Conservation (phyloP, 2,329 filamentous ascomycete genomes). For the Pyricularia pennisetigena region DNA sequence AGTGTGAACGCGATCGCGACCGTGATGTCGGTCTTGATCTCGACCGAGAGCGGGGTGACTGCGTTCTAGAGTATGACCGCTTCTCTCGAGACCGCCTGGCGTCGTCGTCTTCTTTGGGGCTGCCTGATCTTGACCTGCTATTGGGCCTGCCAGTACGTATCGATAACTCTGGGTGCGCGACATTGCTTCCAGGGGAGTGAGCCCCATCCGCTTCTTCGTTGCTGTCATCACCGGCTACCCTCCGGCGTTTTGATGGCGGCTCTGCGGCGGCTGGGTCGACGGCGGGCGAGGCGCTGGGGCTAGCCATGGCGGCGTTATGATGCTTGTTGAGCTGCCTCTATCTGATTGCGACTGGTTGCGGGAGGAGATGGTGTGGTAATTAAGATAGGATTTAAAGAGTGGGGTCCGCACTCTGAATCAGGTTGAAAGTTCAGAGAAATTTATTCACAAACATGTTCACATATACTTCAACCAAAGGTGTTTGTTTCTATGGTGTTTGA, state of each 20-base stretch:
- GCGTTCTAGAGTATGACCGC: background rate
- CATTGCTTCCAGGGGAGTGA: background rate
- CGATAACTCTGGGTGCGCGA: background rate
- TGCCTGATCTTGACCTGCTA: background rate
- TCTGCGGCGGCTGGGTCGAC: background rate
- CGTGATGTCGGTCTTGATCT: constrained; percentile 14
- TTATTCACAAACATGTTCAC: background rate
- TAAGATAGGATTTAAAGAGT: background rate
- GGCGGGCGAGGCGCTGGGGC: background rate
- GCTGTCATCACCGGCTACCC: background rate
- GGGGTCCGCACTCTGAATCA: background rate
- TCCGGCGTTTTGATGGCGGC: constrained; percentile 3
- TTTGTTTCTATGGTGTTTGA: background rate
- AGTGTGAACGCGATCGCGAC: constrained; percentile 15
- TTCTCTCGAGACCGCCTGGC: background rate
- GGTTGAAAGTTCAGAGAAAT: background rate
- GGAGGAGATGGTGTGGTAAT: background rate
- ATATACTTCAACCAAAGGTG: background rate
- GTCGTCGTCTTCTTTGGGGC: background rate
- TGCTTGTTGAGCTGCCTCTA: background rate
- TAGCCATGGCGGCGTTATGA: background rate
- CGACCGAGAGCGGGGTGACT: constrained; percentile 4
- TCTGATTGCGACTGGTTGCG: background rate
- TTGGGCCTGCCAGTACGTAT: background rate
- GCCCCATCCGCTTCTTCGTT: background rate